Evolutionary conservation across 2,329 filamentous ascomycete species (phyloP).

Genomic region (Penicillium vulpinum): DNA sequence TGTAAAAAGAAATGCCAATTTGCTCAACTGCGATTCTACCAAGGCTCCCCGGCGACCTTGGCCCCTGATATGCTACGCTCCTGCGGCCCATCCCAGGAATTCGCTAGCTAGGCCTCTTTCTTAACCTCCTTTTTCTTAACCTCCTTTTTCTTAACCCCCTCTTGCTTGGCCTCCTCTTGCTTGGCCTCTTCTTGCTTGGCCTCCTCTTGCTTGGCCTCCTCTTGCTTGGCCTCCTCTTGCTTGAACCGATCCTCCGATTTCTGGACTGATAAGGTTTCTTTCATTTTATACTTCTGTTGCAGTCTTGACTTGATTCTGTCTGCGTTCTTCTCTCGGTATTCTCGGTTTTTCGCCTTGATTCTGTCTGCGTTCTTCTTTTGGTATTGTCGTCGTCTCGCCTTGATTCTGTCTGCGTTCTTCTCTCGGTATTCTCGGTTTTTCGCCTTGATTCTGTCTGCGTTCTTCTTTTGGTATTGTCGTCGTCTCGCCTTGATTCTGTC

Average conservation of each 20-base stretch:
- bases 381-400: background rate
- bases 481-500: background rate
- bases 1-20: background rate
- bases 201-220: background rate
- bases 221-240: background rate
- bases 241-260: background rate
- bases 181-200: background rate
- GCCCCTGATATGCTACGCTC: background rate
- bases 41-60: background rate
- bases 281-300: no score
- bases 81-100: background rate
- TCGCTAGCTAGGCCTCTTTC: background rate
- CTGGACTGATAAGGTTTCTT: no score
- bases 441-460: background rate
- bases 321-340: background rate
- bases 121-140: background rate
- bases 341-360: background rate
- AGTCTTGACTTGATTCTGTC: background rate
- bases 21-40: no score
- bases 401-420: background rate
- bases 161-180: background rate
- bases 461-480: background rate
- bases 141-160: background rate
- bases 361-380: background rate
- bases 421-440: background rate